Evolutionary conservation across 352 stramenopile genomes (phyloP).

Genomic region (Thraustotheca clavata): DNA sequence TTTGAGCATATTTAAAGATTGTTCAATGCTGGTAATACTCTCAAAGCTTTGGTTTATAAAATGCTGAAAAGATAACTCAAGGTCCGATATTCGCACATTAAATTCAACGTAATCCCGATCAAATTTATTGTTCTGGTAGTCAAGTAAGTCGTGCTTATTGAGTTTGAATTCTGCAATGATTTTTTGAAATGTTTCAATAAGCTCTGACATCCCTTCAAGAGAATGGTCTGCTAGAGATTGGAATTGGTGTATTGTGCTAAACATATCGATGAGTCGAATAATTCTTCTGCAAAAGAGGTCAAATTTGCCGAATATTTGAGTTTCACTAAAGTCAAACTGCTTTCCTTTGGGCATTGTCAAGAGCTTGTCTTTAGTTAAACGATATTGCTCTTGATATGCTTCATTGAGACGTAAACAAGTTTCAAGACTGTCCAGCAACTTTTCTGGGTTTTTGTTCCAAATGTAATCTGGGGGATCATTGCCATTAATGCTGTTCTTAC

Average conservation of each 20-base stretch:
- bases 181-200: slow-evolving; percentile 69
- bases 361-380: slow-evolving; percentile 82
- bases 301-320: slow-evolving; percentile 88
- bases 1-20: slow-evolving; percentile 75
- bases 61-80: slow-evolving; percentile 80
- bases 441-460: slow-evolving; percentile 68
- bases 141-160: slow-evolving; percentile 79
- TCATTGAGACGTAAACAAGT: slow-evolving; percentile 81
- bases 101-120: slow-evolving; percentile 92
- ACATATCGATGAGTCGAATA: slow-evolving; percentile 90
- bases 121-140: slow-evolving; percentile 88
- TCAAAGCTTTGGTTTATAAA: slow-evolving; percentile 89
- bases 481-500: slow-evolving; percentile 59
- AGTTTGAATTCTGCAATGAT: slow-evolving; percentile 72
- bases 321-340: slow-evolving; percentile 87
- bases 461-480: slow-evolving; percentile 48
- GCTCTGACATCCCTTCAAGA: slow-evolving; percentile 84
- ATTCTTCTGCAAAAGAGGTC: slow-evolving; percentile 84
- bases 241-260: slow-evolving; percentile 90
- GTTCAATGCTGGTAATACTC: slow-evolving; percentile 83
- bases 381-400: slow-evolving; percentile 87
- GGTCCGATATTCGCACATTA: slow-evolving; percentile 87
- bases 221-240: slow-evolving; percentile 78
- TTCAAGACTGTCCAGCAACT: slow-evolving; percentile 57
- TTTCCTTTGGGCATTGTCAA: slow-evolving; percentile 85